Conservation (phyloP, 164 flowering plant species). For the Nymphaea colorata region DNA sequence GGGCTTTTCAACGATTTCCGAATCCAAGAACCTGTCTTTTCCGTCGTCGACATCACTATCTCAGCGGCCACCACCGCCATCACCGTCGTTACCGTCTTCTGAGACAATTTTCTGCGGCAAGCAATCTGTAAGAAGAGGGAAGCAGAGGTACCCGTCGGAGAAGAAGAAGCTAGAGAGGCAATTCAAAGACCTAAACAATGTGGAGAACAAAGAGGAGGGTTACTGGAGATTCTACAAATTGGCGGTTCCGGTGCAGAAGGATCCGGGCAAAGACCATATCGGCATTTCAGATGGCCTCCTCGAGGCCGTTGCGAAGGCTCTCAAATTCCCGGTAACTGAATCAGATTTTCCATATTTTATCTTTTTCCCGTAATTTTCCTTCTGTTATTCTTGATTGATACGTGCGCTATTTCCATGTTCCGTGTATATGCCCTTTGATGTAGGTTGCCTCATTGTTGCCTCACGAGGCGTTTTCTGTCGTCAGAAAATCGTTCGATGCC, state of each 20-base stretch:
- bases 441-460: slow-evolving; percentile 91
- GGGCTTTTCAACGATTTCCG: background rate
- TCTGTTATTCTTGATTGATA: background rate
- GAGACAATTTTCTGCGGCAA: slow-evolving; percentile 36
- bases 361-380: background rate
- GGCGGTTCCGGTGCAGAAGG: slow-evolving; percentile 48
- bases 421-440: too few species aligned
- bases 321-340: slow-evolving; percentile 72
- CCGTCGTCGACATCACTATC: background rate
- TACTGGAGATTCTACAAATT: slow-evolving; percentile 81
- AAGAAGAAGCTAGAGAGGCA: slow-evolving; percentile 51
- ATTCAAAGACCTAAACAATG: slow-evolving; percentile 22
- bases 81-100: slow-evolving; percentile 14
- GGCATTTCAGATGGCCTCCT: slow-evolving; percentile 55
- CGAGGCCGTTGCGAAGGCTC: slow-evolving; percentile 64
- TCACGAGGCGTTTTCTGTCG: slow-evolving; percentile 62
- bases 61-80: slow-evolving; percentile 1
- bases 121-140: slow-evolving; percentile 48
- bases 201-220: slow-evolving; percentile 46
- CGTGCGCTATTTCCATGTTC: too few species aligned
- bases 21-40: background rate
- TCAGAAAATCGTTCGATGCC: slow-evolving; percentile 92
- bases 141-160: slow-evolving; percentile 88
- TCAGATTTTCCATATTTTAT: background rate
- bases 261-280: slow-evolving; percentile 79